Conservation (phyloP, 2,329 filamentous ascomycete species). For the Phyllosticta citribraziliensis region DNA sequence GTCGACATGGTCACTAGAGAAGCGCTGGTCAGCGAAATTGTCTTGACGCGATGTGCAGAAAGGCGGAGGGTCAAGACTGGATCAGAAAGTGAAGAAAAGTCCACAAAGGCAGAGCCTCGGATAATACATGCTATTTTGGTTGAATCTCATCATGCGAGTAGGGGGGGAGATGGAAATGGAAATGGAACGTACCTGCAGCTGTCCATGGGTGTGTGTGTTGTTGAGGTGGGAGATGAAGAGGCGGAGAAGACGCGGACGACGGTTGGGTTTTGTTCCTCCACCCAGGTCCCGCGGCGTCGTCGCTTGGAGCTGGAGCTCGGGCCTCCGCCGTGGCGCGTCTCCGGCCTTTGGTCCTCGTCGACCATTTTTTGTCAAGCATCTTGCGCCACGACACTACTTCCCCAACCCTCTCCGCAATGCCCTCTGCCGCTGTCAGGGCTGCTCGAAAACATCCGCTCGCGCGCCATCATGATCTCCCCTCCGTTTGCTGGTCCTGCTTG, state of each 20-base stretch:
- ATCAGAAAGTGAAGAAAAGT: constrained; percentile 23
- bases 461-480: neutral
- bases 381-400: neutral
- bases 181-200: neutral
- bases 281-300: neutral
- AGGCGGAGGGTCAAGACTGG: neutral
- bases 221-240: neutral
- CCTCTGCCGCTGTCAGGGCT: neutral
- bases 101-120: constrained; percentile 28
- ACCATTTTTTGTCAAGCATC: constrained; percentile 1
- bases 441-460: neutral
- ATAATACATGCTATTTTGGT: constrained; percentile 41
- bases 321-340: neutral
- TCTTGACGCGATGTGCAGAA: neutral
- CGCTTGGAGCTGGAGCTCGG: neutral
- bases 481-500: constrained; percentile 7
- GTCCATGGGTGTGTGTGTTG: neutral
- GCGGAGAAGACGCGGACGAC: neutral
- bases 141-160: constrained; percentile 24
- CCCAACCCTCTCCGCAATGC: neutral
- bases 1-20: neutral
- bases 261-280: neutral
- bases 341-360: neutral
- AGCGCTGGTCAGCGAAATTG: neutral
- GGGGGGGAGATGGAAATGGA: neutral